Evolutionary conservation across 805 yeast genomes (phyloP), one percentile per base, ranked within the genome.

Genomic region (Isabelozyma gotoi): DNA sequence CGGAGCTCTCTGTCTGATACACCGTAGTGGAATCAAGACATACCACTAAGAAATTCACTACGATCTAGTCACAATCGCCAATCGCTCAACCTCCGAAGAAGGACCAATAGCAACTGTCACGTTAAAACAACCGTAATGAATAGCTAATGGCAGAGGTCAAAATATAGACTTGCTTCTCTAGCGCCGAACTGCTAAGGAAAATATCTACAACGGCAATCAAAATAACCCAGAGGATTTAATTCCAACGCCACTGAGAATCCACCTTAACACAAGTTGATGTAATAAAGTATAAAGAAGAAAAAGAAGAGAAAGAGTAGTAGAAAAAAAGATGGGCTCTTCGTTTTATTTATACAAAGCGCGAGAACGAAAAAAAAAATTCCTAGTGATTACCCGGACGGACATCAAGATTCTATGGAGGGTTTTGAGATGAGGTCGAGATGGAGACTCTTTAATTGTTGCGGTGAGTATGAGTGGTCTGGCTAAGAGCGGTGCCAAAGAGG

Each of bases 1-100:
- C 96, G 88, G 96, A 96, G 97, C 89, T 73, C 84, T 77, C 92
- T 84, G 91, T 78, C 77, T 72, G 78, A 86, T 68, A 63, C 71
- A 68, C 51, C 51, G 41, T 52, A 53, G 43, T 59, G 60, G 57
- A 43, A 39, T 38, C 43, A 19, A 21, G 36, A 36, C 44, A 36
- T 36, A 27, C 31, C 33, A 44, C 40, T 40, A 38, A 47, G 46
- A 46, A 50, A 44, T 47, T 50, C 51, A 43, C 45, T 16, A 31
- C 21, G 18, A 48, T 56, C 62, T 57, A 51, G 63, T 55, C 43
- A 40, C 33, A 53, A 44, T 42, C n/a, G n/a, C 36, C 46, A 46
- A 56, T 67, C 74, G 84, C 84, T 80, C 81, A 81, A 77, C 78
- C 73, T 63, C 71, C 62, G 53, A 51, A 57, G 59, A 60, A 55